Conservation (phyloP, 2,329 filamentous ascomycete species). For the Pseudogymnoascus sp. region DNA sequence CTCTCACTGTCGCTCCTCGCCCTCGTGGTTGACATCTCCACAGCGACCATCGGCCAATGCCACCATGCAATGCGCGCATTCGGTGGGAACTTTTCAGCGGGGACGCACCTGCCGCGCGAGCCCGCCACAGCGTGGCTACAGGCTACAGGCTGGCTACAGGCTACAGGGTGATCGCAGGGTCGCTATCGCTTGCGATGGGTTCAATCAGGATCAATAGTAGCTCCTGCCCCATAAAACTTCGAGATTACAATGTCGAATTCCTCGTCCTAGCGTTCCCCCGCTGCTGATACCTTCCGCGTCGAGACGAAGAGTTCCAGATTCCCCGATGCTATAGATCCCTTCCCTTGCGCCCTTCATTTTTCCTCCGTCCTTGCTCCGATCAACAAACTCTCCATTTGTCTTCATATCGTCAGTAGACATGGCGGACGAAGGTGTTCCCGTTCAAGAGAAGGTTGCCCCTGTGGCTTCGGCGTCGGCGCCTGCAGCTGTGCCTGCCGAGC, state of each 20-base stretch:
- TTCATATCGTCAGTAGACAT: neutral
- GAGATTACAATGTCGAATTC: neutral
- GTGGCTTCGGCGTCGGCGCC: neutral
- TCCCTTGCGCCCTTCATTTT: neutral
- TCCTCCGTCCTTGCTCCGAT: neutral
- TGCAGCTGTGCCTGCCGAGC: neutral
- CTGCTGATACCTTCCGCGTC: neutral
- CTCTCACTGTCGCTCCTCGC: neutral
- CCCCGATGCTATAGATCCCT: neutral
- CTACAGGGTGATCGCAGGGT: no score
- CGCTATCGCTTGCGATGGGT: neutral
- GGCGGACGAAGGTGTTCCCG: neutral
- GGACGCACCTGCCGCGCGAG: neutral
- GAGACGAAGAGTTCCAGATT: neutral
- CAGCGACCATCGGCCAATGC: neutral
- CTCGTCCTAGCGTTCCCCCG: neutral
- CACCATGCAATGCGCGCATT: neutral
- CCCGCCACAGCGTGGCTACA: neutral
- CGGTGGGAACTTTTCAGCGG: neutral
- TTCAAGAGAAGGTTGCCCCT: neutral
- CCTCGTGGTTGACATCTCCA: neutral
- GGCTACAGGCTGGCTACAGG: neutral
- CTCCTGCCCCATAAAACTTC: neutral
- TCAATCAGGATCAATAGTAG: neutral
- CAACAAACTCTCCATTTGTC: neutral